Conservation (phyloP, 2,329 filamentous ascomycete species). For the Aspergillus glaucus region DNA sequence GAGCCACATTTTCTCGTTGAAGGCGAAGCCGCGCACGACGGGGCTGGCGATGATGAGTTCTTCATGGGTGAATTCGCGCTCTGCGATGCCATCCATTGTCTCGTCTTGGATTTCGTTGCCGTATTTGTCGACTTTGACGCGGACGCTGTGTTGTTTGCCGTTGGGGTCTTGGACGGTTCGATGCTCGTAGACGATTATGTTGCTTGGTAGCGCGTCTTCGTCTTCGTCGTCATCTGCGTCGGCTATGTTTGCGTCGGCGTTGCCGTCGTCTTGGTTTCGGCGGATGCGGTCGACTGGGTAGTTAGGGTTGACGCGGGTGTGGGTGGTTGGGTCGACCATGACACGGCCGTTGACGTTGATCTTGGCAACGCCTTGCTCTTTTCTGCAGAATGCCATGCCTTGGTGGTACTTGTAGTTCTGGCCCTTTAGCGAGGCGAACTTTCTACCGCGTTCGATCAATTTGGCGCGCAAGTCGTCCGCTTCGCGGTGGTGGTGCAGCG, state of each 20-base stretch:
- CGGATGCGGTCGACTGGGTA: constrained; percentile 71
- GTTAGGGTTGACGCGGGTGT: constrained; percentile 79
- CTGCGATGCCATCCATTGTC: constrained; percentile 47
- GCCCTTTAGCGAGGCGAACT: constrained; percentile 73
- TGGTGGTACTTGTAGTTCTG: constrained; percentile 78
- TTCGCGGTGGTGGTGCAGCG: constrained; percentile 72
- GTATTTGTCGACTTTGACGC: constrained; percentile 51
- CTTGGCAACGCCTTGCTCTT: constrained; percentile 67
- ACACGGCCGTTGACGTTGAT: constrained; percentile 81
- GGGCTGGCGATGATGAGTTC: constrained; percentile 79
- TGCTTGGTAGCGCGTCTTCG: constrained; percentile 16
- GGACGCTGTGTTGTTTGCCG: constrained; percentile 46
- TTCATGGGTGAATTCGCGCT: constrained; percentile 66
- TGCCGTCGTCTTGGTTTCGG: constrained; percentile 60
- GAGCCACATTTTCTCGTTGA: constrained; percentile 83
- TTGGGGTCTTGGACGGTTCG: constrained; percentile 52
- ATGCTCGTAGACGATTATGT: constrained; percentile 37
- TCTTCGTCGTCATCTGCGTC: constrained; percentile 38
- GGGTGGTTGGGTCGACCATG: constrained; percentile 80
- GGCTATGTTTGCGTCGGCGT: constrained; percentile 42
- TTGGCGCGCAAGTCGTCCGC: constrained; percentile 57
- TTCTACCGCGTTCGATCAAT: constrained; percentile 74
- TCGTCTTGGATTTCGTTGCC: constrained; percentile 51
- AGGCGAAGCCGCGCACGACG: constrained; percentile 78
- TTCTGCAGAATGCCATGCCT: constrained; percentile 79